Percentiles rank a stretch among this genome's conserved stretches.
phyloP scores from a whole-genome alignment of 306 rosid species.

The Pterocarpus macrocarpus region DNA sequence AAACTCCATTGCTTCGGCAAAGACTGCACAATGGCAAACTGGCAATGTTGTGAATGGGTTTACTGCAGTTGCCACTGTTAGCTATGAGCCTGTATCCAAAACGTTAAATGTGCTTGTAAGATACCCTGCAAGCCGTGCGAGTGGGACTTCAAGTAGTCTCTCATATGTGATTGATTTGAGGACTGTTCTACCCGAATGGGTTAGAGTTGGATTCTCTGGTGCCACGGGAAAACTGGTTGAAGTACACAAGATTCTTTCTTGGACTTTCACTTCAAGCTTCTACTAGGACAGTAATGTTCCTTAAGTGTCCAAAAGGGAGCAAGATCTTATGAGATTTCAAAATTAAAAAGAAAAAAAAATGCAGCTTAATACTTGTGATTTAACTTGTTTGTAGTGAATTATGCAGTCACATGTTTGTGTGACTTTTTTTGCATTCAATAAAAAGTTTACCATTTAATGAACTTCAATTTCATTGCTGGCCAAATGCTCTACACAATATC shows the following conservation, averaged over 20 bases:
- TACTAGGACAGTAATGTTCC: background rate
- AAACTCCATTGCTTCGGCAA: conserved; percentile 45
- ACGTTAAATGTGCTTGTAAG: conserved; percentile 32
- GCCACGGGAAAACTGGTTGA: conserved; percentile 45
- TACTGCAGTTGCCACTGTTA: conserved; percentile 43
- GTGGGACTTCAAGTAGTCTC: background rate
- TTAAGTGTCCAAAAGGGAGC: no score
- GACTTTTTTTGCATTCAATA: background rate
- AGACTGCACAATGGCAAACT: conserved; percentile 22
- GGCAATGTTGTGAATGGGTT: background rate
- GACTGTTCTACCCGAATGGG: conserved; percentile 58
- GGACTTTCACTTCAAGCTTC: conserved; percentile 50
- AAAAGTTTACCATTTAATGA: no score
- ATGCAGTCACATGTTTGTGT: no score
- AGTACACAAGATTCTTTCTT: conserved; percentile 37
- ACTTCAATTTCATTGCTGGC: no score
- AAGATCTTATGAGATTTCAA: no score
- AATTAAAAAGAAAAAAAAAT: no score
- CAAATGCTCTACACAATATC: no score
- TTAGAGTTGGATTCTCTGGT: conserved; percentile 61
- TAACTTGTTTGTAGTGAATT: no score
- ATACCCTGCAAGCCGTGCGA: conserved; percentile 4
- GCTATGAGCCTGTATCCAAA: conserved; percentile 40
- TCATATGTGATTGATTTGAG: conserved; percentile 51
- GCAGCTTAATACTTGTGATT: no score